Evolutionary conservation across 345 rosid species (phyloP).

Genomic region (Lumnitzera littorea): DNA sequence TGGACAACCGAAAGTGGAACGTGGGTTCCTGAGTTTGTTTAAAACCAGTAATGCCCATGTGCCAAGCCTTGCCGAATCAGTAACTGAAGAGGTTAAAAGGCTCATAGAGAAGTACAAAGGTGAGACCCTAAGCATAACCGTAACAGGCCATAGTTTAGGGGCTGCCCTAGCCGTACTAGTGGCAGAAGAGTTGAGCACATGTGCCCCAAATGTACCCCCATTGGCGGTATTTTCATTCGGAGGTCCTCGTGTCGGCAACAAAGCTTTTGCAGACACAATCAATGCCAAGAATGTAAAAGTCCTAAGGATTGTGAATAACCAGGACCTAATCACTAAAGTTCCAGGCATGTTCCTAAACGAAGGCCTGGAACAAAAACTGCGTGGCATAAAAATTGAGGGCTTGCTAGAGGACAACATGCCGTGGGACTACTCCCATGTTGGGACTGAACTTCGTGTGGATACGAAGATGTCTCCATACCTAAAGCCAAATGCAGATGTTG

Average conservation of each 20-base stretch:
- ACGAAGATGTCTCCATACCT: slow-evolving; percentile 67
- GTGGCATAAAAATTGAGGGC: slow-evolving; percentile 19
- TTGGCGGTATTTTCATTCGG: slow-evolving; percentile 86
- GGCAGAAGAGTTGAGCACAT: slow-evolving; percentile 55
- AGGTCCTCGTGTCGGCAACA: slow-evolving; percentile 82
- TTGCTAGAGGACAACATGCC: slow-evolving; percentile 34
- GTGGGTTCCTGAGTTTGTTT: slow-evolving; percentile 76
- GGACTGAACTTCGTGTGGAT: slow-evolving; percentile 56
- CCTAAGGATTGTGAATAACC: slow-evolving; percentile 68
- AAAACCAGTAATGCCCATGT: slow-evolving; percentile 42
- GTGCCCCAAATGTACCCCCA: slow-evolving; percentile 36
- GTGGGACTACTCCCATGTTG: slow-evolving; percentile 63
- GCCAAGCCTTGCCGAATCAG: slow-evolving; percentile 50
- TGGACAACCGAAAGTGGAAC: slow-evolving; percentile 54
- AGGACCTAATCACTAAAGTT: slow-evolving; percentile 73
- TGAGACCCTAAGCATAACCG: slow-evolving; percentile 69
- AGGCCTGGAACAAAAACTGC: slow-evolving; percentile 21
- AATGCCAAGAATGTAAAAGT: slow-evolving; percentile 54
- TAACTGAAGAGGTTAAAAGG: slow-evolving; percentile 42
- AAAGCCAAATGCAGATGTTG: slow-evolving; percentile 52
- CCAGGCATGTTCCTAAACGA: slow-evolving; percentile 52
- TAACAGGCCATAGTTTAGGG: slow-evolving; percentile 92
- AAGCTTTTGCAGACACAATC: slow-evolving; percentile 36
- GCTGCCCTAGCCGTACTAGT: slow-evolving; percentile 80
- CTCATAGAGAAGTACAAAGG: slow-evolving; percentile 49